phyloP scores from a whole-genome alignment of 441 rosid genomes.

The Theobroma grandiflorum region DNA sequence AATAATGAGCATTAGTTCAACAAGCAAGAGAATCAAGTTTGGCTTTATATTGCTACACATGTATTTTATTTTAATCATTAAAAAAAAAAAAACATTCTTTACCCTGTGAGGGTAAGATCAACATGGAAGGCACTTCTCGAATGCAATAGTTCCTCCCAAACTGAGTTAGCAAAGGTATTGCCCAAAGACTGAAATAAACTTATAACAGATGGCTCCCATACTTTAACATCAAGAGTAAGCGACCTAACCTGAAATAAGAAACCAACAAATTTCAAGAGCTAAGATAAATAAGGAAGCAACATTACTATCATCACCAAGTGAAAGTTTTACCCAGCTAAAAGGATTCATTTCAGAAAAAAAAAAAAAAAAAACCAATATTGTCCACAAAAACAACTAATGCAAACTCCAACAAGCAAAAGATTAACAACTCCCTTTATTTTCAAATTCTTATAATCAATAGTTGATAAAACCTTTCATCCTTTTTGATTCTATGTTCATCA shows the following conservation, averaged over 20 bases:
- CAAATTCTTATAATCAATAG: constrained; percentile 12
- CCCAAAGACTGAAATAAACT: constrained; percentile 97
- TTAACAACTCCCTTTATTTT: background rate
- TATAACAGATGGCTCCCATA: constrained; percentile 98
- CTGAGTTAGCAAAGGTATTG: constrained; percentile 90
- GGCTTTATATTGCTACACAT: constrained; percentile 23
- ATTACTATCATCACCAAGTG: constrained; percentile 6
- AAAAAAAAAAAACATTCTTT: constrained; percentile 30
- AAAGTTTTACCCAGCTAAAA: constrained; percentile 10
- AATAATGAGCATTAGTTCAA: constrained; percentile 38
- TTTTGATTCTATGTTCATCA: background rate
- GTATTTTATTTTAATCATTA: constrained; percentile 22
- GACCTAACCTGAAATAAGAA: constrained; percentile 84
- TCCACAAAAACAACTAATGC: background rate
- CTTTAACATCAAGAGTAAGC: constrained; percentile 97
- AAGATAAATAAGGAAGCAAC: constrained; percentile 20
- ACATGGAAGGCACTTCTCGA: constrained; percentile 83
- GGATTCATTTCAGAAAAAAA: background rate
- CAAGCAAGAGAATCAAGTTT: constrained; percentile 24
- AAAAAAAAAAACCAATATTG: background rate
- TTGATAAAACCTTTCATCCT: background rate
- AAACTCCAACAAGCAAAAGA: constrained; percentile 7
- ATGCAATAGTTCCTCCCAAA: constrained; percentile 96
- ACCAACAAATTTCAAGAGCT: constrained; percentile 31
- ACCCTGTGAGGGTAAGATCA: constrained; percentile 76